A percentile compares a stretch with the other conserved stretches of the same genome.
These are phyloP conservation scores for Paecilomyces niveus DNA, from an alignment of 2,329 filamentous ascomycete genomes.

Conservation along the genomic window DNA sequence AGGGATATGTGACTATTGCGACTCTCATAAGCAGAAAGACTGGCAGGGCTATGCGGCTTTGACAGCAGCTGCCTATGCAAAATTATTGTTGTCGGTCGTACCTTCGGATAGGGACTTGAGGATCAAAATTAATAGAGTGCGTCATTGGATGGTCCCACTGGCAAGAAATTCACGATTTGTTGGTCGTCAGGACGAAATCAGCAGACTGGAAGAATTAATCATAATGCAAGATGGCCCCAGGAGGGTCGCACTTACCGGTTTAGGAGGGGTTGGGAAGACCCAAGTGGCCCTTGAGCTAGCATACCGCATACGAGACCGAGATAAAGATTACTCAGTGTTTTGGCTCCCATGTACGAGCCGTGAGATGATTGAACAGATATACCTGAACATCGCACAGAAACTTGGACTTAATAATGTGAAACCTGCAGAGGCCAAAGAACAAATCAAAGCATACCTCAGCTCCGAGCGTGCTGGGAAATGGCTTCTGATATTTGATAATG, in stretches of 20 bases:
- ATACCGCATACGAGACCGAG: constrained; percentile 10
- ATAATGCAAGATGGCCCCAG: constrained; percentile 13
- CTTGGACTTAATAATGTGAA: constrained; percentile 1
- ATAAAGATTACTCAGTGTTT: too few species aligned
- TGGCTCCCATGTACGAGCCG: constrained; percentile 6
- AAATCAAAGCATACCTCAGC: constrained; percentile 8
- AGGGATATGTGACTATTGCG: constrained; percentile 18
- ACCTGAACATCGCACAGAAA: too few species aligned
- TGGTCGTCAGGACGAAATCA: constrained; percentile 4
- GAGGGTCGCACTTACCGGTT: too few species aligned
- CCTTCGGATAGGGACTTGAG: too few species aligned
- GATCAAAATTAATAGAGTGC: not conserved
- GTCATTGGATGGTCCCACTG: constrained; percentile 6
- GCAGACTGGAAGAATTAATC: constrained; percentile 7
- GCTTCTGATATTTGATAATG: constrained; percentile 24
- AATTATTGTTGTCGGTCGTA: too few species aligned
- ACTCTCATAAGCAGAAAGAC: constrained; percentile 8
- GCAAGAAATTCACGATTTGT: constrained; percentile 9
- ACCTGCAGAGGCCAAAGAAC: constrained; percentile 10
- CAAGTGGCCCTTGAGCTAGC: constrained; percentile 11
- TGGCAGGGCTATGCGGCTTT: constrained; percentile 7
- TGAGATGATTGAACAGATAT: not conserved
- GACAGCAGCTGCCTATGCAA: constrained; percentile 11
- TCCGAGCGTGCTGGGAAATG: constrained; percentile 13
- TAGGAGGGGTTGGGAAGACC: constrained; percentile 18